Evolutionary conservation across 805 yeast species (phyloP).

Genomic region (Zygosaccharomyces bisporus): DNA sequence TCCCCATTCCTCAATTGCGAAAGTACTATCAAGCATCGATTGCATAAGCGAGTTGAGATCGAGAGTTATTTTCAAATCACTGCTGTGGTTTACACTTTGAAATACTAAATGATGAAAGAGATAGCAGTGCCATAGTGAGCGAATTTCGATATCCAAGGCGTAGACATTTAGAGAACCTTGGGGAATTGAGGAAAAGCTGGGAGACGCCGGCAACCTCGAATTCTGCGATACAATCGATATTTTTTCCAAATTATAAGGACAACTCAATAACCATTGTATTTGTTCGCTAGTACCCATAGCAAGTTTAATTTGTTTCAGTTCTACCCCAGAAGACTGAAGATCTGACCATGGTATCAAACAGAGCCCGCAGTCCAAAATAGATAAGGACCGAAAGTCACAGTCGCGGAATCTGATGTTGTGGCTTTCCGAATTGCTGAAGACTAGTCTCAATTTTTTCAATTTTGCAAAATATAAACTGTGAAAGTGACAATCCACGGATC

Average conservation of each 20-base stretch:
- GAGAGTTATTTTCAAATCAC: slow-evolving; percentile 13
- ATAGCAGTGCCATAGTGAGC: slow-evolving; percentile 21
- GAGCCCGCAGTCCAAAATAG: slow-evolving; percentile 14
- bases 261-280: slow-evolving; percentile 21
- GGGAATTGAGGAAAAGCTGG: slow-evolving; percentile 8
- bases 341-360: slow-evolving; percentile 25
- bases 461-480: slow-evolving; percentile 19
- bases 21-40: slow-evolving; percentile 10
- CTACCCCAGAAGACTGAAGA: slow-evolving; percentile 9
- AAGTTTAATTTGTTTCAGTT: slow-evolving; percentile 11
- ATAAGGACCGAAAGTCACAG: slow-evolving; percentile 22
- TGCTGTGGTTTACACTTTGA: slow-evolving; percentile 8
- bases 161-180: slow-evolving; percentile 1
- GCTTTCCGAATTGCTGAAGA: slow-evolving; percentile 7
- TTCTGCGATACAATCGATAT: slow-evolving; percentile 7
- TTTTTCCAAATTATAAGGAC: slow-evolving; percentile 12
- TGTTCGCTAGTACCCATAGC: slow-evolving; percentile 19
- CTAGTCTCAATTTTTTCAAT: slow-evolving; percentile 14
- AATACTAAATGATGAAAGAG: slow-evolving; percentile 19
- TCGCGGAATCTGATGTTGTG: slow-evolving; percentile 16
- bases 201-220: slow-evolving; percentile 9
- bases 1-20: slow-evolving; percentile 5
- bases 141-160: slow-evolving; percentile 11
- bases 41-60: slow-evolving; percentile 14
- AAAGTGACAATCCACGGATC: slow-evolving; percentile 20